Base-by-base conservation (phyloP, 169 alveolate species). In the Pseudocohnilembus persalinus region DNA sequence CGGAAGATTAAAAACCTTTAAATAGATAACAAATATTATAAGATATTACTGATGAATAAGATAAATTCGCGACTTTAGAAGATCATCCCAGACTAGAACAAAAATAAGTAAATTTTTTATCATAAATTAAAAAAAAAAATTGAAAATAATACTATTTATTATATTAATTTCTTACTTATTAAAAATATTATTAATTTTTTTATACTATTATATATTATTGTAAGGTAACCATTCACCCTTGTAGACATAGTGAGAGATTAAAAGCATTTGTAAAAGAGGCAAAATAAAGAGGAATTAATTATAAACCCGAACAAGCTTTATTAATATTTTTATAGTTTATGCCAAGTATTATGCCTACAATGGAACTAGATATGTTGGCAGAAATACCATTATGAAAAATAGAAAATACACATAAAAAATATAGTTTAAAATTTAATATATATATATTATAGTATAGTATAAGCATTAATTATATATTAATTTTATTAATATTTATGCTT, bases 211-310 rank as follows among this genome's bases (percentile, higher is more conserved):
- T 11, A 49, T 49, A 11, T 49, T 49, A 11, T 20, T 49, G 26
- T 28, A 73, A 82, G 76, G 87, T 82, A 29, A 86, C 90, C 0
- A 86, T 86, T 68, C 90, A 86, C 29, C 90, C 90, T 80, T 86
- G 90, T 73, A 86, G 80, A 74, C 90, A 86, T 65, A 79, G 87
- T 11, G 49, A 83, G 27, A 81, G 80, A 29, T 68, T 86, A 74
- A 86, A 86, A 31, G 81, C 87, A 6, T 86, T 86, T 65, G 29
- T 86, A 25, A 83, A 86, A 29, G 63, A 86, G 75, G 90, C 90
- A 4, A 86, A 86, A 64, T 63, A 86, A 63, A 86, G 81, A 31
- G 87, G 87, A 80, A 76, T 74, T 34, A 33, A 76, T 49, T 32
- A 80, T 63, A 74, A 79, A 30, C 90, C 90, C 25, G 81, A 73